A percentile compares a stretch with the other conserved stretches of the same genome.
Evolutionary conservation across 1,284 basidiomycete species (phyloP).

Genomic region (Trichosporon sp.): DNA sequence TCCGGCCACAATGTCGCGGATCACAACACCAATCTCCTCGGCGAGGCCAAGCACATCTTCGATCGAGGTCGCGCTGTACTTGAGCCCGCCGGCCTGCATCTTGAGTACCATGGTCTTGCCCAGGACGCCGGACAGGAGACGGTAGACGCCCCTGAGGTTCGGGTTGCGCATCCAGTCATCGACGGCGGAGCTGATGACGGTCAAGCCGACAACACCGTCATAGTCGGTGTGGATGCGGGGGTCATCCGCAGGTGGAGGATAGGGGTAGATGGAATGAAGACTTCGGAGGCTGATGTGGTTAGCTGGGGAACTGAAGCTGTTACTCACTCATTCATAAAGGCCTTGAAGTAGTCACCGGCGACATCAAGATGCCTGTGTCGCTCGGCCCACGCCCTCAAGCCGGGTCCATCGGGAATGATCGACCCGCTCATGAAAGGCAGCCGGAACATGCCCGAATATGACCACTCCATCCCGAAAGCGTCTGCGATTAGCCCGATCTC

Average conservation of each 20-base stretch:
- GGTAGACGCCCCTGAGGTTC: background rate
- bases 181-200: background rate
- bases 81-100: background rate
- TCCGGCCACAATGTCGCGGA: background rate
- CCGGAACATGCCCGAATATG: constrained; percentile 1
- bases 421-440: background rate
- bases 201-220: background rate
- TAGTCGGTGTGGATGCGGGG: background rate
- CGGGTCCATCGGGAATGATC: background rate
- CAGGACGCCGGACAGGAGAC: background rate
- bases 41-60: background rate
- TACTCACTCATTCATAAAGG: background rate
- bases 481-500: background rate
- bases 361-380: background rate
- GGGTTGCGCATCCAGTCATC: constrained; percentile 1
- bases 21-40: constrained; percentile 3
- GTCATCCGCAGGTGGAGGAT: background rate
- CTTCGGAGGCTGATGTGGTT: background rate
- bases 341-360: constrained; percentile 4
- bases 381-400: background rate
- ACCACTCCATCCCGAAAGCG: constrained; percentile 4
- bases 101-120: constrained; percentile 2
- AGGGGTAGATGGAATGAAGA: background rate
- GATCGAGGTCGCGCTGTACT: background rate
- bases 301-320: background rate